A percentile compares a stretch with the other conserved stretches of the same genome.
These are phyloP conservation scores for Usnea hakonensis DNA, from an alignment of 495 filamentous ascomycete genomes.

Conservation along the genomic window DNA sequence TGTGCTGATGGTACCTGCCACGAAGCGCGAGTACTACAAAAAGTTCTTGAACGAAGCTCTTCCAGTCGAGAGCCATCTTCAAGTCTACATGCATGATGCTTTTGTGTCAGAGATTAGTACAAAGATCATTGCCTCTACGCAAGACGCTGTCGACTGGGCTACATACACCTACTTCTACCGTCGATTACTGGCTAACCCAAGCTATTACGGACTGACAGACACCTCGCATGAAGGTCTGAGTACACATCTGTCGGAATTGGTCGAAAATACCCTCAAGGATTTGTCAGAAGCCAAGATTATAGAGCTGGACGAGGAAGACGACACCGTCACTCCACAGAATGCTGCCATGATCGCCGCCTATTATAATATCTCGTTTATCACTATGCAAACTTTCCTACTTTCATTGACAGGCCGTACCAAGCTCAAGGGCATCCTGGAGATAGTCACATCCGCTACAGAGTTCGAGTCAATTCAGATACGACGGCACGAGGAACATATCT, in stretches of 20 bases:
- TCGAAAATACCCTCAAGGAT: constrained; percentile 88
- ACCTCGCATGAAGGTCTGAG: constrained; percentile 88
- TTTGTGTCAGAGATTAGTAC: constrained; percentile 97
- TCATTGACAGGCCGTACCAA: constrained; percentile 82
- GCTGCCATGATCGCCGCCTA: constrained; percentile 97
- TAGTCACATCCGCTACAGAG: constrained; percentile 93
- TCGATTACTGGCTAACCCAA: constrained; percentile 91
- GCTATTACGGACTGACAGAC: constrained; percentile 87
- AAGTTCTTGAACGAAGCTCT: constrained; percentile 97
- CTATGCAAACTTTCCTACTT: constrained; percentile 99
- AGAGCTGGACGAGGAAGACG: constrained; percentile 93
- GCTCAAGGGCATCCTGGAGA: constrained; percentile 92
- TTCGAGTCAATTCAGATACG: constrained; percentile 94
- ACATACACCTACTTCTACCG: constrained; percentile 99
- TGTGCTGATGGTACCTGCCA: constrained; percentile 87
- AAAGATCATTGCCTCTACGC: constrained; percentile 83
- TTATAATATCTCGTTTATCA: constrained; percentile 99
- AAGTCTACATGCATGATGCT: constrained; percentile 84
- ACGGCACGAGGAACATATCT: constrained; percentile 80
- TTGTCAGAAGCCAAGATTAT: constrained; percentile 91
- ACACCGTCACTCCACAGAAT: constrained; percentile 81
- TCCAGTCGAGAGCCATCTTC: constrained; percentile 90
- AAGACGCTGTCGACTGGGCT: constrained; percentile 97
- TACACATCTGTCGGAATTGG: constrained; percentile 88
- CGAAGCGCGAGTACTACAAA: constrained; percentile 95